Evolutionary conservation across 805 yeast species (phyloP).

Genomic region (Saccharomycopsis fermentans): DNA sequence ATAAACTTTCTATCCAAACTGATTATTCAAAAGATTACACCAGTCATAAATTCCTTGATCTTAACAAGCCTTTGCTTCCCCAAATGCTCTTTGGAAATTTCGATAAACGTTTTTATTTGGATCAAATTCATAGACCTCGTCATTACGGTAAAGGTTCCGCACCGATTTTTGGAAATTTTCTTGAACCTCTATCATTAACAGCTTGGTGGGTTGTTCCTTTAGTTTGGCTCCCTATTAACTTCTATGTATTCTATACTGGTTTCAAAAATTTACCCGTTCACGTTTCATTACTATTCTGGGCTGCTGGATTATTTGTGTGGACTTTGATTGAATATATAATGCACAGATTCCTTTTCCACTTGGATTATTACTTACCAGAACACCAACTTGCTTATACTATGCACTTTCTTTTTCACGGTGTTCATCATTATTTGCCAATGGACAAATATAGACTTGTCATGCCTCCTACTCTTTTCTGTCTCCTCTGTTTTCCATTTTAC

Average conservation of each 20-base stretch:
- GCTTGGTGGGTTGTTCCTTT: slow-evolving; percentile 91
- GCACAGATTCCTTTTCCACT: slow-evolving; percentile 89
- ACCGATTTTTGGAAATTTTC: slow-evolving; percentile 85
- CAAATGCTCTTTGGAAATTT: slow-evolving; percentile 74
- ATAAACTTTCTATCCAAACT: slow-evolving; percentile 65
- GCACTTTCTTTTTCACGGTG: slow-evolving; percentile 90
- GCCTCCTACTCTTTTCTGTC: slow-evolving; percentile 83
- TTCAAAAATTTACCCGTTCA: slow-evolving; percentile 35
- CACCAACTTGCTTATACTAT: slow-evolving; percentile 62
- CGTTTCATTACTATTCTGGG: slow-evolving; percentile 49
- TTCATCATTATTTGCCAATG: slow-evolving; percentile 97
- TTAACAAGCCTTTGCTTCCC: slow-evolving; percentile 66
- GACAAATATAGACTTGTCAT: slow-evolving; percentile 85
- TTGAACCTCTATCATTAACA: slow-evolving; percentile 85
- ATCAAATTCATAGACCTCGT: slow-evolving; percentile 95
- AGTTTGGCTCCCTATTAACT: slow-evolving; percentile 78
- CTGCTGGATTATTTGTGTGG: slow-evolving; percentile 84
- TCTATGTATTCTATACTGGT: slow-evolving; percentile 53
- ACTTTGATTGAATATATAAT: slow-evolving; percentile 78
- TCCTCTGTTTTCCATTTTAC: slow-evolving; percentile 73
- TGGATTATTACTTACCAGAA: slow-evolving; percentile 81
- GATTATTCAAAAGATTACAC: slow-evolving; percentile 61
- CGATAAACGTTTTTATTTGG: slow-evolving; percentile 82
- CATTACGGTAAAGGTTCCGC: slow-evolving; percentile 98
- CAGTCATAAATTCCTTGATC: slow-evolving; percentile 79